Evolutionary conservation across 169 alveolate genomes (phyloP).

Genomic region (Theileria sp.): DNA sequence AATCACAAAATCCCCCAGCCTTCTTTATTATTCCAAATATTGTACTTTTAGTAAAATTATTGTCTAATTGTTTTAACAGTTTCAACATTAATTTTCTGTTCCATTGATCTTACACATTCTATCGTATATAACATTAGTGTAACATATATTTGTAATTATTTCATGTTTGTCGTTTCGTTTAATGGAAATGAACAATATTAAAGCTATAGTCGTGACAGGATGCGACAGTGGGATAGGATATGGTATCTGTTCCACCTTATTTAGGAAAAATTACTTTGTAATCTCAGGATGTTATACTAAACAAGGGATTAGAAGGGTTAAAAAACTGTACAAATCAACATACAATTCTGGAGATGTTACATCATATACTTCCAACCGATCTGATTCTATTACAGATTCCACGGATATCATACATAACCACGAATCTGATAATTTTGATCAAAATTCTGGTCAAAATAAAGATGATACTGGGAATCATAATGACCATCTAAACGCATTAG

Average conservation of each 20-base stretch:
- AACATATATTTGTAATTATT: background rate
- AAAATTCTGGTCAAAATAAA: background rate
- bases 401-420: background rate
- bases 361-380: background rate
- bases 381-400: background rate
- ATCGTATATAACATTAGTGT: background rate
- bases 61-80: background rate
- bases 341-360: background rate
- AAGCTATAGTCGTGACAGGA: constrained; percentile 52
- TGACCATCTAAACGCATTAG: background rate
- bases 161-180: background rate
- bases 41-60: background rate
- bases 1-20: background rate
- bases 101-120: background rate
- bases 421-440: background rate
- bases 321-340: background rate
- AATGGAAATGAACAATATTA: background rate
- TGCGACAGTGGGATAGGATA: constrained; percentile 65
- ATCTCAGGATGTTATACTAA: constrained; percentile 41
- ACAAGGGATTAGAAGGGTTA: constrained; percentile 5
- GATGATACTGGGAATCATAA: background rate
- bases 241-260: constrained; percentile 28
- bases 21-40: background rate
- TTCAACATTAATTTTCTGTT: background rate
- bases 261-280: constrained; percentile 26